Percentiles rank a stretch among this genome's conserved stretches.
Evolutionary conservation across 108 stramenopile genomes (phyloP).

Genomic region (Skeletonema tropicum): DNA sequence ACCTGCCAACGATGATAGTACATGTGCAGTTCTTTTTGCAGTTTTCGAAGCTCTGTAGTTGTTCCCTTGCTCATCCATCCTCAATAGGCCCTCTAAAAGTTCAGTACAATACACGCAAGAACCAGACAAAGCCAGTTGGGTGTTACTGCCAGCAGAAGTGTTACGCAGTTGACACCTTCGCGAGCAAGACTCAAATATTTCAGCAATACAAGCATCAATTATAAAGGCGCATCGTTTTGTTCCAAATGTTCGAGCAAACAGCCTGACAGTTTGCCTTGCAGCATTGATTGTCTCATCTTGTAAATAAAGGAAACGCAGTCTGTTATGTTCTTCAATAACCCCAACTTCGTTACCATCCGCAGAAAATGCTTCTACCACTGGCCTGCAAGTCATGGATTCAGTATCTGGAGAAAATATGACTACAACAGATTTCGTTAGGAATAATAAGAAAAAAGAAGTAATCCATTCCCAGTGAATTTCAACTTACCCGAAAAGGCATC

Average conservation of each 20-base stretch:
- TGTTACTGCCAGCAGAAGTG: background rate
- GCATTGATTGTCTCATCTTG: conserved; percentile 29
- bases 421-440: background rate
- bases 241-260: conserved; percentile 38
- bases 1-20: conserved; percentile 42
- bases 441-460: background rate
- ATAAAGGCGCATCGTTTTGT: conserved; percentile 38
- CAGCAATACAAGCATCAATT: conserved; percentile 44
- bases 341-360: conserved; percentile 8
- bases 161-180: background rate
- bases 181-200: conserved; percentile 41
- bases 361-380: conserved; percentile 15
- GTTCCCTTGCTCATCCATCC: background rate
- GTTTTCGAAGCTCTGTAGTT: conserved; percentile 1
- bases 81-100: conserved; percentile 24
- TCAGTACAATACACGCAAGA: conserved; percentile 24
- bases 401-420: conserved; percentile 43
- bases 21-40: background rate
- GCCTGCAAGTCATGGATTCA: conserved; percentile 27
- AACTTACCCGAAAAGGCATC: conserved; percentile 35
- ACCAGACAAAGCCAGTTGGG: conserved; percentile 27
- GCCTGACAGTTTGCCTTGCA: conserved; percentile 27
- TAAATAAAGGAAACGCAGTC: conserved; percentile 41
- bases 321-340: conserved; percentile 4
- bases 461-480: background rate